Conservation (phyloP, 441 rosid genomes). For the Flueggea neowawraea region DNA sequence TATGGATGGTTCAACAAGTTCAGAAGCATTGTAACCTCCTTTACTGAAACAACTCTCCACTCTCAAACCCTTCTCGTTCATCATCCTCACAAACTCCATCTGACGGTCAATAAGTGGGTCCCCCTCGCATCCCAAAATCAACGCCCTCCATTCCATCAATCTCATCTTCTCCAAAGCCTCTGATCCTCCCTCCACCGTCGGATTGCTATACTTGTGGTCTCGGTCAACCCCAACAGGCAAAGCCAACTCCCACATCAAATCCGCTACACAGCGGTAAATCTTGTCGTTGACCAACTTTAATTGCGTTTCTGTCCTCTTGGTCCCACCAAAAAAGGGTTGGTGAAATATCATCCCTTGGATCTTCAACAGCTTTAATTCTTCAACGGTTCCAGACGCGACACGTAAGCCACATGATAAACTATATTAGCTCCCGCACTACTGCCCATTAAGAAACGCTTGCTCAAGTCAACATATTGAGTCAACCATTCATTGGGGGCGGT, state of each 20-base stretch:
- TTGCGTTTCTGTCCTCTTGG: conserved; percentile 33
- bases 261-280: conserved; percentile 18
- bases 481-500: conserved; percentile 35
- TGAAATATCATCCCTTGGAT: conserved; percentile 53
- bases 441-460: conserved; percentile 38
- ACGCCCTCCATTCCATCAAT: conserved; percentile 30
- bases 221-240: conserved; percentile 42
- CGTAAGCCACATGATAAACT: conserved; percentile 39
- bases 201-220: conserved; percentile 58
- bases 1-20: conserved; percentile 15
- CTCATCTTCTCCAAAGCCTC: conserved; percentile 14
- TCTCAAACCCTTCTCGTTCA: conserved; percentile 29
- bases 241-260: conserved; percentile 40
- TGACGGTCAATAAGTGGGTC: conserved; percentile 52
- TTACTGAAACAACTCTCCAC: conserved; percentile 20
- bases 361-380: conserved; percentile 24
- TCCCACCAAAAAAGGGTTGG: conserved; percentile 53
- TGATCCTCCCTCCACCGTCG: conserved; percentile 27
- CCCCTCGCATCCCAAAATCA: conserved; percentile 25
- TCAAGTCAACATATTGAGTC: conserved; percentile 26
- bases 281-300: conserved; percentile 19
- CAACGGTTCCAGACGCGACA: not conserved
- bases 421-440: conserved; percentile 50
- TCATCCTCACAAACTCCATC: conserved; percentile 22
- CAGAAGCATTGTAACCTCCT: conserved; percentile 37